Evolutionary conservation across 2,329 filamentous ascomycete species (phyloP), one percentile per base, ranked within the genome.

Genomic region (Aspergillus oerlinghausenensis): DNA sequence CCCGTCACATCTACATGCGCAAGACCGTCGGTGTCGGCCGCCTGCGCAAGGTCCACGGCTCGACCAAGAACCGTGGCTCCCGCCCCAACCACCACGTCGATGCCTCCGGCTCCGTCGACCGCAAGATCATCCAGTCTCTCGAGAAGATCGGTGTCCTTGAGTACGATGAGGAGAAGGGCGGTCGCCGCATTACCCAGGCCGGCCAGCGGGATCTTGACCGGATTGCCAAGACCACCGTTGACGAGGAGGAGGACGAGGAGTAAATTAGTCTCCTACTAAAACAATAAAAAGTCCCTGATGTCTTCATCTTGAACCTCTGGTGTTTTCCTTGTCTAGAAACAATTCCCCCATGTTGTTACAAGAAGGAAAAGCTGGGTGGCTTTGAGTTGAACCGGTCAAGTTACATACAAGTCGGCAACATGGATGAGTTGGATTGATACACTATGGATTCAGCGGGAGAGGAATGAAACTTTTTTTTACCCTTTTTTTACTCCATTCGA

Each of bases 91-190:
- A 96, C 82, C 94, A 99, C 86, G 90, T 96, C 73, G 89, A 97
- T 77, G 94, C 92, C 79, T 92, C 88, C 70, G 93, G 93, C 78
- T 88, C 87, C 75, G 92, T 99, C 70, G 94, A 99, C 86, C 92
- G 94, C 80, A 97, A 97, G 86, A 85, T 96, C 77, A 83, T 97
- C 79, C 94, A 99, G 86, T 84, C 92, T 62, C 89, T 99, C 59
- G 94, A 97, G 89, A 97, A 97, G 89, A 97, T 99, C 73, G 92
- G 93, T 79, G 92, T 99, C 71, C 83, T 99, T 63, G 94, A 99
- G 88, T 84, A 89, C 75, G 93, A 97, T 73, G 93, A 97, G 86
- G 93, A 97, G 69, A 96, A 96, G 87, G 94, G 94, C 80, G 94
- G 94, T 75, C 90, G 94, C 77, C 88, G 94, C 79, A 97, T 99